A percentile compares a stretch with the other conserved stretches of the same genome.
Evolutionary conservation across 805 yeast species (phyloP).

Genomic region (Lipomyces sp.): DNA sequence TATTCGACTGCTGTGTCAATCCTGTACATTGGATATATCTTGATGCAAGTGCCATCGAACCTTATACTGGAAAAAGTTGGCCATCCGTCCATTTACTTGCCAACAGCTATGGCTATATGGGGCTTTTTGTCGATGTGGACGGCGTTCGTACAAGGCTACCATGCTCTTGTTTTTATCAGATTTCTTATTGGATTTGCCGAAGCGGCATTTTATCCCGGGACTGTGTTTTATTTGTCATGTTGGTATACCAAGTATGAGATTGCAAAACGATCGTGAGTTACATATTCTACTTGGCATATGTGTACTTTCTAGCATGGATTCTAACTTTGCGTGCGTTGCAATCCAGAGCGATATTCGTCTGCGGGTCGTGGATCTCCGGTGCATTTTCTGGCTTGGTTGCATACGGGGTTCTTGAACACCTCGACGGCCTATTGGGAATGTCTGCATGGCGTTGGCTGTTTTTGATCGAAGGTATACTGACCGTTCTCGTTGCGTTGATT

Average conservation of each 20-base stretch:
- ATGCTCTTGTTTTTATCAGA: slow-evolving; percentile 47
- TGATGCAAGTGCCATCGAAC: slow-evolving; percentile 51
- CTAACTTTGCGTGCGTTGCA: background rate
- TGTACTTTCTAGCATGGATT: background rate
- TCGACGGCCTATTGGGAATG: slow-evolving; percentile 44
- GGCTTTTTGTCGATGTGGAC: slow-evolving; percentile 47
- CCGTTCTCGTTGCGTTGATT: slow-evolving; percentile 46
- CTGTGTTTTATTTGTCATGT: slow-evolving; percentile 49
- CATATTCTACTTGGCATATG: background rate
- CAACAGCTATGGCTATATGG: slow-evolving; percentile 50
- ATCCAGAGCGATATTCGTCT: slow-evolving; percentile 44
- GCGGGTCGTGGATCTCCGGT: slow-evolving; percentile 50
- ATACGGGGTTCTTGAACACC: slow-evolving; percentile 48
- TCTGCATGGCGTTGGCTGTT: slow-evolving; percentile 57
- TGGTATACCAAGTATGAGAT: slow-evolving; percentile 55
- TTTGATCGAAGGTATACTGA: slow-evolving; percentile 53
- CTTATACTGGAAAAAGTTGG: slow-evolving; percentile 48
- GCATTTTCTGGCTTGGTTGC: slow-evolving; percentile 57
- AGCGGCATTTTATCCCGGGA: slow-evolving; percentile 50
- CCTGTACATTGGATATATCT: slow-evolving; percentile 48
- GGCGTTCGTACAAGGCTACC: slow-evolving; percentile 46
- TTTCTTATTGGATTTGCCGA: slow-evolving; percentile 49
- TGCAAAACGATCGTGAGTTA: slow-evolving; percentile 44
- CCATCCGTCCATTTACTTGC: slow-evolving; percentile 51
- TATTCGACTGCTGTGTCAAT: slow-evolving; percentile 49